Base-by-base conservation (phyloP, 139 green algal species). In the Medakamo hakoo region DNA sequence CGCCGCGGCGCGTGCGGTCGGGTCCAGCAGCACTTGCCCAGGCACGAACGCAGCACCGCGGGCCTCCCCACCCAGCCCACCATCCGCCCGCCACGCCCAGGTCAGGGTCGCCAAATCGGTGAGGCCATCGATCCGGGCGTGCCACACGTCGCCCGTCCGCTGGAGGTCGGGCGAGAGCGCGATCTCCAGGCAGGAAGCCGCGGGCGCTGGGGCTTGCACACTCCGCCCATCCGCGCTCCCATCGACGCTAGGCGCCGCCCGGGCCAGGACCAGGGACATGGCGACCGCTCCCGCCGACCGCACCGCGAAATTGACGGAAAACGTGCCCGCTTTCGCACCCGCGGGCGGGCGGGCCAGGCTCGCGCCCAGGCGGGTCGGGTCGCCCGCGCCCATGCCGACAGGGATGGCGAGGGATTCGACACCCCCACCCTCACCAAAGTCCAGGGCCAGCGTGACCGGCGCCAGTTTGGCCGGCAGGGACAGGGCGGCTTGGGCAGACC, bases 191-290 rank as follows among this genome's bases (percentile, higher is more conserved):
- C 59, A 69, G 30, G 58, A 48, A 21, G 56, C 56, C 14, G 20
- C 60, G 28, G 18, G n/a, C n/a, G n/a, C n/a, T n/a, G n/a, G n/a
- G n/a, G n/a, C n/a, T n/a, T n/a, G n/a, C n/a, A n/a, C n/a, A n/a
- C n/a, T n/a, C n/a, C n/a, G n/a, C n/a, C n/a, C n/a, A n/a, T n/a
- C n/a, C n/a, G n/a, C n/a, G n/a, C n/a, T n/a, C n/a, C n/a, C n/a
- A n/a, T n/a, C 60, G 30, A 20, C 24, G 18, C 24, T 56, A 27
- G 30, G 28, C 22, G 28, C 31, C 1, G 71, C 60, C 20, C 73
- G 70, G 63, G 75, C 60, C 28, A 82, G 32, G 65, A 68, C 75
- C 64, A 82, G 59, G 24, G 70, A 67, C 64, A 82, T 60, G 58
- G 59, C 55, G 4, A 59, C 49, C 1, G 76, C 72, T 31, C 77